Percentiles rank a stretch among this genome's conserved stretches.
These are phyloP conservation scores for Fusarium brachygibbosum DNA, from an alignment of 2,329 filamentous ascomycete species.

Conservation along the genomic window DNA sequence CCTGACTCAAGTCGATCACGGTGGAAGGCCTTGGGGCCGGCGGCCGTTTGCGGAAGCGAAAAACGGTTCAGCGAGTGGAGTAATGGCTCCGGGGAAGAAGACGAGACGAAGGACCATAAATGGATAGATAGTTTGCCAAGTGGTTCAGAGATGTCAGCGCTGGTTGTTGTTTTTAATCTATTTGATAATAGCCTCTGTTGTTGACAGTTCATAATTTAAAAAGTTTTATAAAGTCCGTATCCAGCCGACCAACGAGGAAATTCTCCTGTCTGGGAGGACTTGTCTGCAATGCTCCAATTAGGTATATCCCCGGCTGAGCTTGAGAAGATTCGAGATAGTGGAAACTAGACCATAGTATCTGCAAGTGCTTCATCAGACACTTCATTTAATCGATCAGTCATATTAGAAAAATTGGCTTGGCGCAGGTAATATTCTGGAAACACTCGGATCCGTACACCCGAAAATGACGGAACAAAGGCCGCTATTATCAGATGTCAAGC, in stretches of 20 bases:
- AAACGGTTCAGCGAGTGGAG: not conserved
- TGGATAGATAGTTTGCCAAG: not conserved
- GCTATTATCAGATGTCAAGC: not conserved
- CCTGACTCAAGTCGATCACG: not conserved
- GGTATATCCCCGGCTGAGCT: not conserved
- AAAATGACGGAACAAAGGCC: not conserved
- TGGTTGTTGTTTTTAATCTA: not conserved
- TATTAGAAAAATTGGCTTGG: not conserved
- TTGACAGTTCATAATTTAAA: not conserved
- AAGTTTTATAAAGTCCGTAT: not conserved
- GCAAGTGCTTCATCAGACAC: no score
- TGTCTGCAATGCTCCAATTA: no score
- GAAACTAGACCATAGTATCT: no score
- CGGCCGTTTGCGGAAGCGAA: not conserved
- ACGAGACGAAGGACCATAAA: not conserved
- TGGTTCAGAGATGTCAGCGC: constrained; percentile 3
- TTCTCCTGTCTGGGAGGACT: not conserved
- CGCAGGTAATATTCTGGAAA: not conserved
- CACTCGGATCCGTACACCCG: not conserved
- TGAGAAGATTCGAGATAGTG: not conserved
- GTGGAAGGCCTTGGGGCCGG: not conserved
- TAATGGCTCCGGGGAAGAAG: not conserved
- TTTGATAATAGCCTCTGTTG: not conserved
- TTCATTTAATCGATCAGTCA: not conserved
- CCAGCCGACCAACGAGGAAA: no score